Conservation (phyloP, 164 flowering plant genomes). For the Amborella trichopoda region DNA sequence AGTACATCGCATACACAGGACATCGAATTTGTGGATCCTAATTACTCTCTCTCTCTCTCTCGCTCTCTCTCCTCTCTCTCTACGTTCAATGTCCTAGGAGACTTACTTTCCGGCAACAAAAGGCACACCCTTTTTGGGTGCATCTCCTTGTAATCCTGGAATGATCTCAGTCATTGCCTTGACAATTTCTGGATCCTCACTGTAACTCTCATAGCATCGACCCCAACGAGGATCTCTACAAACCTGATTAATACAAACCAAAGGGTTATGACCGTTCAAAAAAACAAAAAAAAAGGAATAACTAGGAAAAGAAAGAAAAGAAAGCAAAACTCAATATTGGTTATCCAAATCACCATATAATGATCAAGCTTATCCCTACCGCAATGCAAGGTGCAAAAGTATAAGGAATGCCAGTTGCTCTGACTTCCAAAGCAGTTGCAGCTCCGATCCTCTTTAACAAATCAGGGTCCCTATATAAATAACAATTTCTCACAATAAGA, state of each 20-base stretch:
- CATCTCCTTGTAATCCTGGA: conserved; percentile 20
- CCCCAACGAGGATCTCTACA: conserved; percentile 35
- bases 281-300: too few relatives aligned
- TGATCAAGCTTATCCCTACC: too few relatives aligned
- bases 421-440: conserved; percentile 25
- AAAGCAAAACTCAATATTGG: too few relatives aligned
- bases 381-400: conserved; percentile 34
- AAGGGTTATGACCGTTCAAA: not conserved
- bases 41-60: too few relatives aligned
- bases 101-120: conserved; percentile 23
- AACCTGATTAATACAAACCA: conserved; percentile 18
- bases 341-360: too few relatives aligned
- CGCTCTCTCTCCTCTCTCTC: too few relatives aligned
- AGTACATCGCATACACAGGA: not conserved
- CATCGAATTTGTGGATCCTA: not conserved
- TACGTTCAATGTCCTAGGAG: not conserved
- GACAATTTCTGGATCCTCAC: conserved; percentile 23
- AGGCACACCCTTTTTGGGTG: conserved; percentile 20
- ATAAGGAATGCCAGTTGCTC: conserved; percentile 25
- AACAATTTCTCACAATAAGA: too few relatives aligned
- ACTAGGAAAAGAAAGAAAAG: not conserved
- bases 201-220: conserved; percentile 24
- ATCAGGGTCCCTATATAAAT: conserved; percentile 15
- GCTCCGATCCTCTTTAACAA: conserved; percentile 23
- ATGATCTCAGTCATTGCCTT: conserved; percentile 20